phyloP scores from a whole-genome alignment of 2,329 filamentous ascomycete species.

The Aspergillus oerlinghausenensis region DNA sequence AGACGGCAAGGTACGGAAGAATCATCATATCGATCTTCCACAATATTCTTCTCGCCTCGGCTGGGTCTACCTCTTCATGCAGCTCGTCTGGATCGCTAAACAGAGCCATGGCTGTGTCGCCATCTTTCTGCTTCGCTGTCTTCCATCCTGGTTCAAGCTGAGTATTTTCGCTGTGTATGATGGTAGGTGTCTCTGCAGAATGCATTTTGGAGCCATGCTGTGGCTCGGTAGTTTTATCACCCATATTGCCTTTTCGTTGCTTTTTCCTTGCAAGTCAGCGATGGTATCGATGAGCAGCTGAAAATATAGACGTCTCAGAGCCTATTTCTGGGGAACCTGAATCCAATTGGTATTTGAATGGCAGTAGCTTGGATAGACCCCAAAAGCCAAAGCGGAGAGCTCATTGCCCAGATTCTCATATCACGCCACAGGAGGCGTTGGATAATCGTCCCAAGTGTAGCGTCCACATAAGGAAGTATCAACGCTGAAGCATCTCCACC shows the following conservation, averaged over 20 bases:
- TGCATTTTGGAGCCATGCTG: slow-evolving; percentile 17
- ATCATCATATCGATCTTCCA: slow-evolving; percentile 58
- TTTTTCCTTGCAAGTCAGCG: background rate
- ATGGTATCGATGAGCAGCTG: background rate
- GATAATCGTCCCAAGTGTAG: background rate
- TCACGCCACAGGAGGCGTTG: background rate
- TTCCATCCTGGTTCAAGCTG: slow-evolving; percentile 23
- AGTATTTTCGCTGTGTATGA: slow-evolving; percentile 26
- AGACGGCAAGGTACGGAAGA: slow-evolving; percentile 52
- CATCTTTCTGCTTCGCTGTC: slow-evolving; percentile 30
- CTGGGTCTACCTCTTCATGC: slow-evolving; percentile 43
- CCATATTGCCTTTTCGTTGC: background rate
- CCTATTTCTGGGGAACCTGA: background rate
- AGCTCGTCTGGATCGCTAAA: slow-evolving; percentile 48
- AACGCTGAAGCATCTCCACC: background rate
- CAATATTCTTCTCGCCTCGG: slow-evolving; percentile 45
- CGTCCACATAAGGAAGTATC: background rate
- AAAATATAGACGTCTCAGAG: background rate
- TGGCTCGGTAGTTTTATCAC: background rate
- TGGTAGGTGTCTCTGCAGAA: slow-evolving; percentile 18
- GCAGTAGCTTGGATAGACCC: background rate
- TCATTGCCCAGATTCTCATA: background rate
- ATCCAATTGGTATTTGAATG: background rate
- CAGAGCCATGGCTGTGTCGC: slow-evolving; percentile 49
- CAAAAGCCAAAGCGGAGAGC: background rate